Percentiles rank a stretch among this genome's conserved stretches.
These are phyloP conservation scores for Magnaporthiopsis incrustans DNA, from an alignment of 2,329 filamentous ascomycete genomes.

Conservation along the genomic window DNA sequence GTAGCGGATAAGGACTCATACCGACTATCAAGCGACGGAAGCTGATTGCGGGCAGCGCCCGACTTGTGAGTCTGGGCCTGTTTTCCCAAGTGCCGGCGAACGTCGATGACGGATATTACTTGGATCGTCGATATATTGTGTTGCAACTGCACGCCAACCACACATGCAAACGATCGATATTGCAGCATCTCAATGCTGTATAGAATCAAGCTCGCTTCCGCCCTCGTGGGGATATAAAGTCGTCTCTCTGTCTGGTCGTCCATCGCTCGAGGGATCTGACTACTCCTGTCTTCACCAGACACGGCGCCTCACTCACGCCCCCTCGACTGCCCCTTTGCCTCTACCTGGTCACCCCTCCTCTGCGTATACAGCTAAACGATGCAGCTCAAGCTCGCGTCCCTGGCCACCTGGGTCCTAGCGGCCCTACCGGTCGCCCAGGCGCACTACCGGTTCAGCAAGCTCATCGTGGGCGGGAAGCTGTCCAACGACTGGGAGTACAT, in stretches of 20 bases:
- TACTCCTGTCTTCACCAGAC: too few relatives aligned
- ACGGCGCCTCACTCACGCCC: too few relatives aligned
- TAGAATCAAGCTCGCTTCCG: background rate
- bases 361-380: background rate
- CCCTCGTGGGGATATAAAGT: background rate
- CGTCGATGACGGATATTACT: too few relatives aligned
- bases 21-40: background rate
- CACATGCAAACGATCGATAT: background rate
- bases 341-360: too few relatives aligned
- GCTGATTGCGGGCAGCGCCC: background rate
- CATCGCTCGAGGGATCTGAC: background rate
- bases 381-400: constrained; percentile 1
- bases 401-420: constrained; percentile 3
- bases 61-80: background rate
- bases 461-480: constrained; percentile 13
- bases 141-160: too few relatives aligned
- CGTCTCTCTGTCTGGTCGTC: background rate
- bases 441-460: constrained; percentile 4
- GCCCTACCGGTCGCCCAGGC: constrained; percentile 3
- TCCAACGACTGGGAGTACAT: constrained; percentile 14
- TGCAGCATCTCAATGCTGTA: background rate
- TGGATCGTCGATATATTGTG: background rate
- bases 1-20: background rate
- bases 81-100: background rate
- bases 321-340: background rate